These are phyloP conservation scores for Fragilaria crotonensis DNA, from an alignment of 108 stramenopile genomes.

Conservation along the genomic window DNA sequence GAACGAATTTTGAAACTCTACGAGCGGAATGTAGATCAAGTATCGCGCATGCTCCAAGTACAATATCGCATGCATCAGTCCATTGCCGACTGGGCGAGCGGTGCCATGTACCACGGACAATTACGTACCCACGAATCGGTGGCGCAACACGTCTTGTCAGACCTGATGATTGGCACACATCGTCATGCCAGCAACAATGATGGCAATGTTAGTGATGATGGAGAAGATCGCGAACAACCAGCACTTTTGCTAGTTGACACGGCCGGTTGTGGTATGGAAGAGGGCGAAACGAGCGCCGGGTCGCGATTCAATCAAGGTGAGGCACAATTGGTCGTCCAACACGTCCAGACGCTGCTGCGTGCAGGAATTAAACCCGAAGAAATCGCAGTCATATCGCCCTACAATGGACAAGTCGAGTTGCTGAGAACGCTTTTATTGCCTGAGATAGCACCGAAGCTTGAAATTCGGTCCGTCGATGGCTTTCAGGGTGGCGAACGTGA, in stretches of 20 bases:
- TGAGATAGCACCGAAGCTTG: constrained; percentile 51
- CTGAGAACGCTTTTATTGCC: constrained; percentile 53
- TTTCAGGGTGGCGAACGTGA: constrained; percentile 99
- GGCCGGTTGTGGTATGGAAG: constrained; percentile 87
- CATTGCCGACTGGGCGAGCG: constrained; percentile 92
- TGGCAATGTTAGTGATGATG: neutral
- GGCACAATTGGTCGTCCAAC: constrained; percentile 54
- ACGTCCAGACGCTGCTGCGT: constrained; percentile 64
- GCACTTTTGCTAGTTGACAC: constrained; percentile 87
- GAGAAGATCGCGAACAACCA: constrained; percentile 4
- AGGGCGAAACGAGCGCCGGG: constrained; percentile 60
- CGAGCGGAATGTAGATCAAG: constrained; percentile 18
- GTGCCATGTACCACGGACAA: constrained; percentile 78
- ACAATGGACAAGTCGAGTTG: constrained; percentile 96
- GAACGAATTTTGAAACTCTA: constrained; percentile 84
- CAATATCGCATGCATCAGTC: constrained; percentile 96
- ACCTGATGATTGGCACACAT: constrained; percentile 32
- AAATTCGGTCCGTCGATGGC: constrained; percentile 95
- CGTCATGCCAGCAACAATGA: neutral
- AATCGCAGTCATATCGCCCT: constrained; percentile 95
- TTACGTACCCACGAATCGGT: constrained; percentile 61
- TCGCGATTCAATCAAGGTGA: constrained; percentile 83
- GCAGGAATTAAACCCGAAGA: constrained; percentile 67
- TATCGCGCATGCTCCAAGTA: constrained; percentile 79
- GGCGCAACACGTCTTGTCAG: constrained; percentile 30